Conservation (phyloP, 768 basidiomycete genomes). For the Tricholoma saponaceum region DNA sequence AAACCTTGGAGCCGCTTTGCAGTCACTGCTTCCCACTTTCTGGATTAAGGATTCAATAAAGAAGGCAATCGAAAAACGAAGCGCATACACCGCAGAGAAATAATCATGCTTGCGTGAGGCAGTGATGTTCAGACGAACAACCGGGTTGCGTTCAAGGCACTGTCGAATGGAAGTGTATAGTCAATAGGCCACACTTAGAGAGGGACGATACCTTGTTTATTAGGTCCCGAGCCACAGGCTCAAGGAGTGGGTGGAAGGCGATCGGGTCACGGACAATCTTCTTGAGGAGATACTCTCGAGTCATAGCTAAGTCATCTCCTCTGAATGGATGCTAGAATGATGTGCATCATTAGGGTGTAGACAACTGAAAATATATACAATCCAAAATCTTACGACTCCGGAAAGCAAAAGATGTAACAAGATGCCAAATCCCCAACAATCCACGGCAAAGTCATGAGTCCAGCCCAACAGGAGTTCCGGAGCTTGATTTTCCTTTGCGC, state of each 20-base stretch:
- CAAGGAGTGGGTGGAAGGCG: conserved; percentile 21
- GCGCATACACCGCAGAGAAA: conserved; percentile 44
- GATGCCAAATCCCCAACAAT: conserved; percentile 59
- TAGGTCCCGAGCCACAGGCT: conserved; percentile 36
- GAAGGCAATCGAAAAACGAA: conserved; percentile 4
- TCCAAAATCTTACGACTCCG: conserved; percentile 33
- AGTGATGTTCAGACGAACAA: conserved; percentile 36
- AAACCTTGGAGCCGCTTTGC: conserved; percentile 25
- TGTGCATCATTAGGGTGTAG: not conserved
- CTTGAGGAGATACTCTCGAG: conserved; percentile 25
- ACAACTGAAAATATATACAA: not conserved
- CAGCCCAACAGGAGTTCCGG: conserved; percentile 56
- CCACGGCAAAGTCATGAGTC: conserved; percentile 47
- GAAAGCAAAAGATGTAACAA: conserved; percentile 47
- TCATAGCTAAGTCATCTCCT: conserved; percentile 12
- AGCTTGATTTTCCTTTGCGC: conserved; percentile 33
- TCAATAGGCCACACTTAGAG: not conserved
- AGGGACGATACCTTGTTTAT: conserved; percentile 37
- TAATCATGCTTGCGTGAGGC: conserved; percentile 44
- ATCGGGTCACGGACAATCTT: conserved; percentile 30
- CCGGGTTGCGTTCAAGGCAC: conserved; percentile 57
- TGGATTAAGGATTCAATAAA: conserved; percentile 13
- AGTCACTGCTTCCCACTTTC: conserved; percentile 38
- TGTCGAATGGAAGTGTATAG: conserved; percentile 15
- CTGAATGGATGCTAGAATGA: conserved; percentile 38